phyloP scores from a whole-genome alignment of 768 basidiomycete genomes.

The Podaxis sp. region DNA sequence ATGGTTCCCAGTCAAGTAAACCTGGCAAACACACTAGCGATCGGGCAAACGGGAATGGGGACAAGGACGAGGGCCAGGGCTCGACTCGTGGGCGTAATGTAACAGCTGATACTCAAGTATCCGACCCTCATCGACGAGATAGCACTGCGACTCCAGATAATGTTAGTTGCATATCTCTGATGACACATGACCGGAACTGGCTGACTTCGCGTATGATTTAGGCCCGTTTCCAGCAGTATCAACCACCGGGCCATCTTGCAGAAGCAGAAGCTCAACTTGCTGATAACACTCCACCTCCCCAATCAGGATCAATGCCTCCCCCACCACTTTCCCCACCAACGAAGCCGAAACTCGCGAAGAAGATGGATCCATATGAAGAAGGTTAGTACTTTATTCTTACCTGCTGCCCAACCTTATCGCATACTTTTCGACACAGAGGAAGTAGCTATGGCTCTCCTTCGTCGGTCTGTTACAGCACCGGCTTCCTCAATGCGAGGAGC shows the following conservation, averaged over 20 bases:
- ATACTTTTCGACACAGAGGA: conserved; percentile 8
- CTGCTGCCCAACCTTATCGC: no score
- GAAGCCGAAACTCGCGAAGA: background rate
- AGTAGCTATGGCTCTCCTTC: conserved; percentile 15
- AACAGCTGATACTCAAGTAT: background rate
- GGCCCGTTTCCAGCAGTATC: background rate
- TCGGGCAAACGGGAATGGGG: no score
- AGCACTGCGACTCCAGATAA: background rate
- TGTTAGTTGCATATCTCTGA: background rate
- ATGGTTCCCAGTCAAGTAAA: no score
- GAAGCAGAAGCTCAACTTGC: background rate
- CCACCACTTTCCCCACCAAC: background rate
- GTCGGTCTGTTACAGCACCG: conserved; percentile 5
- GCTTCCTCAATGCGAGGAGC: background rate
- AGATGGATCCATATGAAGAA: conserved; percentile 25
- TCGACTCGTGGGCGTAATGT: background rate
- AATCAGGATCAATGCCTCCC: background rate
- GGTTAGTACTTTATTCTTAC: conserved; percentile 10
- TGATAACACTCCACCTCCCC: background rate
- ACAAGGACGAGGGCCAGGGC: background rate
- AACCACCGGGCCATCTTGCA: background rate
- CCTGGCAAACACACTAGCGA: background rate
- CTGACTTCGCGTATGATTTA: background rate
- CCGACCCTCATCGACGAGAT: background rate
- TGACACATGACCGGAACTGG: background rate